These are phyloP conservation scores for Viola odorata DNA, from an alignment of 345 rosid genomes.

Conservation along the genomic window DNA sequence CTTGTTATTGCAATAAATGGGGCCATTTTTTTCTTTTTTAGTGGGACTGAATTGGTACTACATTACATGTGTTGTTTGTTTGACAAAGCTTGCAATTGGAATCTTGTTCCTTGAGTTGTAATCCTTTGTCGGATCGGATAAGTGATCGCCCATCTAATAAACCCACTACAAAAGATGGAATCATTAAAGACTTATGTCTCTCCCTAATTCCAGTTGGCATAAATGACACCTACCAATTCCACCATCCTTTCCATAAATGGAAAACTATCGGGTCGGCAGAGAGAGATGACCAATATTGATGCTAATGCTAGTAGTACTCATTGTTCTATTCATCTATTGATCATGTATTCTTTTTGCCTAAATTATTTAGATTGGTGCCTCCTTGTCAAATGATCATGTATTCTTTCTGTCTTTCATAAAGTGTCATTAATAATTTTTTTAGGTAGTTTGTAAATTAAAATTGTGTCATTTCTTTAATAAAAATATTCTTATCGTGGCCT, in stretches of 20 bases:
- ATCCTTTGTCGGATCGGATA: neutral
- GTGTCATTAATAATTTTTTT: neutral
- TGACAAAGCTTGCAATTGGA: slow-evolving; percentile 3
- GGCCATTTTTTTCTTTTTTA: neutral
- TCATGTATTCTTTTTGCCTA: neutral
- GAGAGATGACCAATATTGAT: neutral
- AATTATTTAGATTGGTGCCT: neutral
- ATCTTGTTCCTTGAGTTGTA: neutral
- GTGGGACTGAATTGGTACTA: neutral
- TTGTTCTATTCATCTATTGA: neutral
- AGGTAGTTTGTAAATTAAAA: neutral
- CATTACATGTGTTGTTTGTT: slow-evolving; percentile 3
- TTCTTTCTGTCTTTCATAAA: neutral
- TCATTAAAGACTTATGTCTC: neutral
- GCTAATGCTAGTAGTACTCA: neutral
- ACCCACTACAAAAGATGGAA: neutral
- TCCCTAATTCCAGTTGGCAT: slow-evolving; percentile 11
- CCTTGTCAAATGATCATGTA: neutral
- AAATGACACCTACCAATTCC: slow-evolving; percentile 5
- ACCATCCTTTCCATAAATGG: neutral
- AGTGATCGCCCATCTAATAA: neutral
- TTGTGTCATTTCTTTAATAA: no score
- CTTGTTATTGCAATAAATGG: neutral
- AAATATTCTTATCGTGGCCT: no score
- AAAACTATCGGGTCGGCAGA: neutral